Percentiles rank a stretch among this genome's conserved stretches.
Conservation (phyloP, 169 alveolate species). For the Plasmodium vinckei region DNA sequence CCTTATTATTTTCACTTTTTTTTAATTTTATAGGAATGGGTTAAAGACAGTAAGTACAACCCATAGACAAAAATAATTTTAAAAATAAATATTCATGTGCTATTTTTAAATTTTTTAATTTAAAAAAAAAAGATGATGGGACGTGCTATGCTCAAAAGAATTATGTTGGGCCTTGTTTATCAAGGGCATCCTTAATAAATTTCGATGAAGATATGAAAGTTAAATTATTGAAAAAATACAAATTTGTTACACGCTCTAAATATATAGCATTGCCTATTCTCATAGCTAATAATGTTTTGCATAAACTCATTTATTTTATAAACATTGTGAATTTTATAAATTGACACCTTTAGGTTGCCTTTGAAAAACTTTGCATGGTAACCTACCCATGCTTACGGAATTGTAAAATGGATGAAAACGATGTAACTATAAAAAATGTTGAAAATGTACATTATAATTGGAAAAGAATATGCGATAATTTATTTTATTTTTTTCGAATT, state of each 20-base stretch:
- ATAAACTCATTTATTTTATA: not conserved
- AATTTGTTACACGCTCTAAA: not conserved
- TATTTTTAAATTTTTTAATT: conserved; percentile 8
- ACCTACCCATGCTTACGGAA: conserved; percentile 40
- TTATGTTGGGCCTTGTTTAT: conserved; percentile 68
- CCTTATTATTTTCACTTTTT: not conserved
- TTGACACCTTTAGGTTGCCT: conserved; percentile 14
- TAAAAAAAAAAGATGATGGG: conserved; percentile 21
- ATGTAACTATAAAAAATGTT: conserved; percentile 26
- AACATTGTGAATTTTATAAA: too few species aligned
- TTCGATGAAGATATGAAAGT: conserved; percentile 73
- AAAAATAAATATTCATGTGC: not conserved
- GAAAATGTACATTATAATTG: not conserved
- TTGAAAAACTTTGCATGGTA: conserved; percentile 55
- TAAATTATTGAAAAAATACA: not conserved
- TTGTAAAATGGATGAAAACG: conserved; percentile 46
- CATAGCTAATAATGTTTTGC: not conserved
- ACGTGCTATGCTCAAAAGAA: conserved; percentile 43
- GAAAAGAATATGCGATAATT: too few species aligned
- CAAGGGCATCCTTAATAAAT: conserved; percentile 40
- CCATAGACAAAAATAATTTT: too few species aligned
- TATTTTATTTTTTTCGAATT: not conserved
- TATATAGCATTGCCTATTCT: not conserved
- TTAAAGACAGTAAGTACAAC: conserved; percentile 27
- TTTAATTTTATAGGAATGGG: conserved; percentile 48